A percentile compares a stretch with the other conserved stretches of the same genome.
These are phyloP conservation scores for Petunia secreta DNA, from an alignment of 257 asterid genomes.

Conservation along the genomic window DNA sequence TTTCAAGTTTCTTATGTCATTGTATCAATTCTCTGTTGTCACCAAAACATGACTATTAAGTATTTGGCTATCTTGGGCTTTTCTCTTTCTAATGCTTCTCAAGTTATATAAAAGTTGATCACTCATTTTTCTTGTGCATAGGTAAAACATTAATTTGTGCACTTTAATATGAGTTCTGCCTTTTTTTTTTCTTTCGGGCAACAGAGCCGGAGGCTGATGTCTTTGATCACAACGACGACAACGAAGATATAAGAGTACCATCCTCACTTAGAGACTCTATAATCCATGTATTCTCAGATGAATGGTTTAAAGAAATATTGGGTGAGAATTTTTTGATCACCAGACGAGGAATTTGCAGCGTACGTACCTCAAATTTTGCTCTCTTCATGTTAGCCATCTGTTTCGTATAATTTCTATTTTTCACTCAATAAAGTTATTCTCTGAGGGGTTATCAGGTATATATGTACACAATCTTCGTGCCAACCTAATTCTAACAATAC, in stretches of 20 bases:
- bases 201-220: conserved; percentile 78
- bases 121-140: neutral
- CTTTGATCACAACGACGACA: conserved; percentile 51
- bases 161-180: neutral
- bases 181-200: conserved; percentile 19
- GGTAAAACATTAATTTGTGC: neutral
- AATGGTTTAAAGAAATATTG: conserved; percentile 53
- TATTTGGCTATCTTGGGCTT: no score
- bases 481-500: no score
- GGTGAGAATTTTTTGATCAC: conserved; percentile 78
- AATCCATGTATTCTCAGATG: conserved; percentile 69
- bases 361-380: conserved; percentile 29
- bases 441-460: no score
- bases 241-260: conserved; percentile 52
- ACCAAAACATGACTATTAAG: no score
- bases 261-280: conserved; percentile 71
- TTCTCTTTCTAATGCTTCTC: no score
- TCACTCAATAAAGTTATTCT: no score
- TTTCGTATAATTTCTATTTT: no score
- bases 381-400: no score
- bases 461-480: no score
- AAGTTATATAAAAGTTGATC: neutral
- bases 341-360: conserved; percentile 75
- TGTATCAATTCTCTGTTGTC: no score
- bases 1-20: no score